Evolutionary conservation across 148 eudicot genomes (phyloP), one percentile per base, ranked within the genome.

Genomic region (Silene conica): DNA sequence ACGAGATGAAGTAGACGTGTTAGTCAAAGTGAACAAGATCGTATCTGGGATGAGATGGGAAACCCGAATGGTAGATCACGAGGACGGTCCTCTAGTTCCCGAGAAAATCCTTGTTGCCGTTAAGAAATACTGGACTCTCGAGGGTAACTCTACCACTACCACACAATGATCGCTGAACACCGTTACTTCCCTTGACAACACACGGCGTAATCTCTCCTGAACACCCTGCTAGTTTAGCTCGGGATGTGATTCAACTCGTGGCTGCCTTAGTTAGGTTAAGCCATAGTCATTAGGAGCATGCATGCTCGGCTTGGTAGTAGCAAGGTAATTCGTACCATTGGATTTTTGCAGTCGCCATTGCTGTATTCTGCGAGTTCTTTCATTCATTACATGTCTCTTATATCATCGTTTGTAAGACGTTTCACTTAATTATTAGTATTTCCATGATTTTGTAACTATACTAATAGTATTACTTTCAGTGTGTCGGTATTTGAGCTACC

Each of bases 41-140:
- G 77, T 85, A 23, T 75, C 78, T 0, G 90, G 88, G n/a, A 88
- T 95, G 92, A 92, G 91, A 71, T 95, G 96, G 96, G 87, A 85
- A 46, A 75, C 89, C 2, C 86, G 88, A 74, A 78, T 92, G 84
- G 76, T 89, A 77, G 98, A 95, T 84, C 96, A 92, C 13, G 98
- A 95, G 70, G 96, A 95, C 20, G 98, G 98, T 19, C 97, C 98
- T 69, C 88, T 90, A 62, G 84, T 88, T 65, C 80, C 92, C 0
- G 90, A 95, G 84, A 95, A 95, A 79, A 77, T 95, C 50, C 79
- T 95, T 58, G 74, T 95, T 78, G 97, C 96, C 1, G 98, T 95
- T 18, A 95, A 95, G 81, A 87, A 83, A 58, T 95, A 95, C 71
- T 95, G 98, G 98, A 89, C 87, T 48, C 75, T 72, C 0, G 92